Evolutionary conservation across 2,329 filamentous ascomycete species (phyloP), one percentile per base, ranked within the genome.

Genomic region (Venturia aucupariae): DNA sequence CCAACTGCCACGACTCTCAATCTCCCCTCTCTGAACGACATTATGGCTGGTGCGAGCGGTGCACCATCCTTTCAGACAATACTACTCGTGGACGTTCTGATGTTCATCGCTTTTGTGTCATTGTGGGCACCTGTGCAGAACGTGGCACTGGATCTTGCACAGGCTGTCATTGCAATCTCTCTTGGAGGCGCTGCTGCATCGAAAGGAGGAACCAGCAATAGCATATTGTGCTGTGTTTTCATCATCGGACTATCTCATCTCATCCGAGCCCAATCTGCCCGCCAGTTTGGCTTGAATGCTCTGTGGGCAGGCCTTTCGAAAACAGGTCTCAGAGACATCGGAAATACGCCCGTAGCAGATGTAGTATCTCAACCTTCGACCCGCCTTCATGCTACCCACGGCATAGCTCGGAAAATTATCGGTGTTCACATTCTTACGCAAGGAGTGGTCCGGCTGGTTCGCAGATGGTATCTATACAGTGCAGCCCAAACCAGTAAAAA

Each of bases 81-180:
- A 68, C 79, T 93, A 65, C 87, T 90, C 68, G 89, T 95, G 75
- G 93, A 97, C 74, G 81, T 88, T 61, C 84, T 94, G 71, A 89
- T 93, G 69, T 82, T 97, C 69, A 80, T 93, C 68, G 81, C 94
- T 67, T 97, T 92, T 90, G 81, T 96, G 59, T 90, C 94, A 69
- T 82, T 96, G 67, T 95, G 90, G 90, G 86, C 87, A 39, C 90
- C 91, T 65, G 84, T 93, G 67, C 92, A 96, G 74, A 90, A 90
- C 72, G 88, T 95, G 72, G 88, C 93, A 65, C 82, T 97, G 69
- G 92, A 97, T 73, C 83, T 96, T 62, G 91, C 92, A 66, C 93
- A 97, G 76, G 90, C 93, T 65, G 91, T 96, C 72, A 95, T 97
- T 72, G 92, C 92, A 65, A 86, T 96, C 65, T 95, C 92, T 0